Percentiles rank a stretch among this genome's conserved stretches.
Evolutionary conservation across 1,139 yeast species (phyloP).

Genomic region (Pichia sp.): DNA sequence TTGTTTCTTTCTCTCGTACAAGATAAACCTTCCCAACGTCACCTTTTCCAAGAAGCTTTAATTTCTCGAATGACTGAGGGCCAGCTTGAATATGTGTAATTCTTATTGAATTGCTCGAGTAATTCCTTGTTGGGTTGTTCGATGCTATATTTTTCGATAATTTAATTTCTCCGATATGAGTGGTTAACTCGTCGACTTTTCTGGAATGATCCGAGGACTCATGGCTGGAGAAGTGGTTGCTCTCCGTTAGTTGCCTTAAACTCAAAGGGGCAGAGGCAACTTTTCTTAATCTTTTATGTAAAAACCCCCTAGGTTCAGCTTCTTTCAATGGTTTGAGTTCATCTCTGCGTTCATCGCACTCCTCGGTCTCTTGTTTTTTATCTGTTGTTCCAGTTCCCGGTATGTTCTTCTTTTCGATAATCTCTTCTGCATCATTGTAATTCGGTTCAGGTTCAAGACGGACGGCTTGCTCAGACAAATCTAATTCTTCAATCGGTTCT

Average conservation of each 20-base stretch:
- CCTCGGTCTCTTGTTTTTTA: constrained; percentile 10
- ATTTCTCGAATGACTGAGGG: constrained; percentile 83
- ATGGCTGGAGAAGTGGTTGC: constrained; percentile 5
- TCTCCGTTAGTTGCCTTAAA: constrained; percentile 30
- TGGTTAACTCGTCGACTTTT: constrained; percentile 39
- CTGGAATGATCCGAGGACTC: background rate
- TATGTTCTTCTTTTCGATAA: background rate
- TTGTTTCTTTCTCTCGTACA: constrained; percentile 75
- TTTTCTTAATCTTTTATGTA: constrained; percentile 58
- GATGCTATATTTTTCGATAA: constrained; percentile 21
- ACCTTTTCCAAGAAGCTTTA: constrained; percentile 87
- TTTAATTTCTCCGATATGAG: constrained; percentile 53
- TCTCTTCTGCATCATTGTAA: background rate
- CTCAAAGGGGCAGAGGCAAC: constrained; percentile 82
- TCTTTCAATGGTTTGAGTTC: constrained; percentile 19
- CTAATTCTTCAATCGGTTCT: constrained; percentile 22
- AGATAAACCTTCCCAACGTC: constrained; percentile 96
- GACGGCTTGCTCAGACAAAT: constrained; percentile 17
- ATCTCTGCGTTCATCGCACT: constrained; percentile 19
- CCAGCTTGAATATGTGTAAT: constrained; percentile 76
- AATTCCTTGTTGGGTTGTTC: constrained; percentile 46
- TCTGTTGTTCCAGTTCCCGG: background rate
- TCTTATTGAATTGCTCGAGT: constrained; percentile 68
- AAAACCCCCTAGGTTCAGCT: constrained; percentile 22
- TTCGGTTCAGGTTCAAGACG: background rate